Base-by-base conservation (phyloP, 768 basidiomycete genomes). In the Pleurotus platypus region DNA sequence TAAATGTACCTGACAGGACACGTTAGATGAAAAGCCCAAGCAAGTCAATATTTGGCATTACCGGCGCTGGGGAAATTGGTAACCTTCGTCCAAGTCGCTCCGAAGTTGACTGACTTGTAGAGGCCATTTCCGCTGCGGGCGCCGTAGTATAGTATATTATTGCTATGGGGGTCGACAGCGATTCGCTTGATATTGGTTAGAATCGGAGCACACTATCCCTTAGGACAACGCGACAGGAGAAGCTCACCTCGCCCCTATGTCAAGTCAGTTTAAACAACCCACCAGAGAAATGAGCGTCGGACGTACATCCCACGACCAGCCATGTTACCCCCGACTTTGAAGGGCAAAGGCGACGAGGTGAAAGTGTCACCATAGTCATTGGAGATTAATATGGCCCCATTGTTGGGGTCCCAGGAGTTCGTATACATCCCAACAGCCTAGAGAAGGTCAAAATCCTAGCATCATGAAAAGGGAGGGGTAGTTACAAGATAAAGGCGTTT, bases 261-360 rank as follows among this genome's bases (percentile, higher is more conserved):
- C 1, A 45, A 16, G 27, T 45, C 5, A 62, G 9, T 56, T 47
- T n/a, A 45, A 39, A 20, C 13, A 39, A 54, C 64, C 46, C 27
- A 57, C 15, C 40, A 8, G 30, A 40, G 18, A n/a, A 47, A 42
- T 37, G 22, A 13, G 58, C 1, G 38, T 40, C 39, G n/a, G 40
- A 64, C 70, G 68, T 60, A 78, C 78, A 85, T 79, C 63, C 84
- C 86, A 64, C 84, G 82, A 48, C 84, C 84, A 38, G 84, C 83
- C 84, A 84, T 85, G 64, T 86, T 85, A 5, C 84, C 84, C 24
- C 85, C 84, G 37, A 85, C 78, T 60, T 87, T 87, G 76, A 87
- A 86, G 0, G 85, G 80, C 0, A 88, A 68, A 6, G 66, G 61
- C 5, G 81, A 78, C 2, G 75, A 60, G 1, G 75, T 80, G 63